Conservation (phyloP, 2,329 filamentous ascomycete genomes). For the Tolypocladium paradoxum region DNA sequence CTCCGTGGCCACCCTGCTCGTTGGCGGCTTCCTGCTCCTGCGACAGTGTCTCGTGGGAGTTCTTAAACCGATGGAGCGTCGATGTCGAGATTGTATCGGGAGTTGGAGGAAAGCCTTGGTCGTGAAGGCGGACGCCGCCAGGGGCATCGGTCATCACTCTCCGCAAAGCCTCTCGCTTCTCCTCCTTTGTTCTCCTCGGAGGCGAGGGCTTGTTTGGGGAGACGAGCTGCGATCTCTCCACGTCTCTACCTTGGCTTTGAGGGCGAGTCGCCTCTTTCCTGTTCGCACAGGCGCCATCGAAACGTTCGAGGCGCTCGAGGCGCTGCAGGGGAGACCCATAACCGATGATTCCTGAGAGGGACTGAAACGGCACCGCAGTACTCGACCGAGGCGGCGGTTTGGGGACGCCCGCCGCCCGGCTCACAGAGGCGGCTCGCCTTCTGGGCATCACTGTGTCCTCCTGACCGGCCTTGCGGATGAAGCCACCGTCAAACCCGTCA, state of each 20-base stretch:
- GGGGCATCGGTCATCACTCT: conserved; percentile 37
- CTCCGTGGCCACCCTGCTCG: conserved; percentile 21
- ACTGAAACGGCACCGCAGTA: conserved; percentile 27
- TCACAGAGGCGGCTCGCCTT: conserved; percentile 17
- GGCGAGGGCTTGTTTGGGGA: conserved; percentile 9
- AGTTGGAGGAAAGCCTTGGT: conserved; percentile 42
- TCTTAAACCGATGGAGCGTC: conserved; percentile 38
- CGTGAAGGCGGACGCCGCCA: conserved; percentile 27
- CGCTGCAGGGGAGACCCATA: conserved; percentile 32
- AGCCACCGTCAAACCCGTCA: conserved; percentile 13
- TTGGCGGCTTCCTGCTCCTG: conserved; percentile 15
- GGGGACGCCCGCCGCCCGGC: background rate
- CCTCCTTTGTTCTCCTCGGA: conserved; percentile 25
- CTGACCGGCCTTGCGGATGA: background rate
- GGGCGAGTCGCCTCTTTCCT: conserved; percentile 19
- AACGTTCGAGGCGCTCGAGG: conserved; percentile 32
- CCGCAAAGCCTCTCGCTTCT: conserved; percentile 37
- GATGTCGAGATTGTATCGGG: conserved; percentile 50
- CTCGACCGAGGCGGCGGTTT: conserved; percentile 11
- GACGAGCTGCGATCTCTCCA: conserved; percentile 5
- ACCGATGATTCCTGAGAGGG: conserved; percentile 27
- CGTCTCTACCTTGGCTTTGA: conserved; percentile 16
- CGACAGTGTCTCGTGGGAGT: conserved; percentile 37
- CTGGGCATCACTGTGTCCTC: background rate
- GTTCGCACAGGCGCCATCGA: conserved; percentile 19